Evolutionary conservation across 164 flowering plant species (phyloP).

Genomic region (Sextonia rubra): DNA sequence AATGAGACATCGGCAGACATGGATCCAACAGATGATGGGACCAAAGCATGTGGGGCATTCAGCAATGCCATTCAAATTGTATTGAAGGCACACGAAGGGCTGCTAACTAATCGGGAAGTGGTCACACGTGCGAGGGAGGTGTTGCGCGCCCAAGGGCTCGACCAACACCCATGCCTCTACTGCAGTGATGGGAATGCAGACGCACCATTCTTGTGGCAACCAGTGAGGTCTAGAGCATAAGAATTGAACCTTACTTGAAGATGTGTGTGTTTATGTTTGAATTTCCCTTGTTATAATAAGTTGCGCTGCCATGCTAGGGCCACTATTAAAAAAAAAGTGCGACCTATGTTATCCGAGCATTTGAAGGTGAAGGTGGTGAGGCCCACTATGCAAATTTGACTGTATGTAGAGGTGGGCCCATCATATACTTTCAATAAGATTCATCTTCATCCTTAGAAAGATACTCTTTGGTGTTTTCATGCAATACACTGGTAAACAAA

Average conservation of each 20-base stretch:
- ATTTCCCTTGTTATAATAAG: background rate
- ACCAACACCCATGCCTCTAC: slow-evolving; percentile 77
- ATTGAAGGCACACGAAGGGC: slow-evolving; percentile 26
- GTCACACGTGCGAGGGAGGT: slow-evolving; percentile 44
- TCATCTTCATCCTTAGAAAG: no score
- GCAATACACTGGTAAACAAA: no score
- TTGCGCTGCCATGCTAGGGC: no score
- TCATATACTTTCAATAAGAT: no score
- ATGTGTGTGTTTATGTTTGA: background rate
- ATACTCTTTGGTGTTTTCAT: no score
- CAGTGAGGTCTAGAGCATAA: background rate
- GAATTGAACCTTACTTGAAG: background rate
- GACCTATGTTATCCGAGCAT: no score
- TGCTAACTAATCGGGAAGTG: slow-evolving; percentile 45
- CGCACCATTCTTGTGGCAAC: slow-evolving; percentile 43
- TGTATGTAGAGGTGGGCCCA: no score
- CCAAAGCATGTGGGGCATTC: slow-evolving; percentile 68
- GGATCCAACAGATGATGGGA: slow-evolving; percentile 22
- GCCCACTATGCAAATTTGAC: no score
- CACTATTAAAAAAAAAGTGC: no score
- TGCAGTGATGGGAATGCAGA: slow-evolving; percentile 64
- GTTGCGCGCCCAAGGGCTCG: slow-evolving; percentile 25
- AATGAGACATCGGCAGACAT: slow-evolving; percentile 67
- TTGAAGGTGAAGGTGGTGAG: no score
- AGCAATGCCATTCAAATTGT: slow-evolving; percentile 60